phyloP scores from a whole-genome alignment of 805 yeast species.

The Candida pseudoglaebosa region DNA sequence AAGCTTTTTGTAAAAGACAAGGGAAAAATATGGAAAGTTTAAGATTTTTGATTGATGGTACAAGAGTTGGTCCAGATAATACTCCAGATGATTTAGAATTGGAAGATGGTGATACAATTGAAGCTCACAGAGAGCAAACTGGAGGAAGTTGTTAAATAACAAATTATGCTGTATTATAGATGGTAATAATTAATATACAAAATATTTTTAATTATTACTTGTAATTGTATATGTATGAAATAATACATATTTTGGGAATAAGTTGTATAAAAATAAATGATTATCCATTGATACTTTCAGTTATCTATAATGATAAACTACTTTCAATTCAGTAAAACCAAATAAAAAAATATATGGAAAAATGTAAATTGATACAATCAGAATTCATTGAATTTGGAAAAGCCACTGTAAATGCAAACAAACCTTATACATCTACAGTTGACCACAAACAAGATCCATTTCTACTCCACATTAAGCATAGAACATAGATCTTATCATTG shows the following conservation, averaged over 20 bases:
- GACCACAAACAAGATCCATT: no score
- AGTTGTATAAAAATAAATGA: not conserved
- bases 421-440: no score
- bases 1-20: conserved; percentile 96
- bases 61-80: conserved; percentile 78
- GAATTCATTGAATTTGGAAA: no score
- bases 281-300: not conserved
- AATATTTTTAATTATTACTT: not conserved
- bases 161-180: not conserved
- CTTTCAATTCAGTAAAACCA: no score
- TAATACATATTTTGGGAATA: not conserved
- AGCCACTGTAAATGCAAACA: no score
- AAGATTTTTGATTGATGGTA: conserved; percentile 91
- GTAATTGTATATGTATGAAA: conserved; percentile 1
- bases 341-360: no score
- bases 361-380: no score
- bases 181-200: not conserved
- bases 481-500: no score
- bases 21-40: conserved; percentile 81
- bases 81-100: conserved; percentile 92
- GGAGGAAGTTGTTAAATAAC: conserved; percentile 42
- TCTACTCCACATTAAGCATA: no score
- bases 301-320: no score
- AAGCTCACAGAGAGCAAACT: conserved; percentile 94
- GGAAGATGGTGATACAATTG: conserved; percentile 95